Base-by-base conservation (phyloP, 2,329 filamentous ascomycete species). In the Tolypocladium nubicola region DNA sequence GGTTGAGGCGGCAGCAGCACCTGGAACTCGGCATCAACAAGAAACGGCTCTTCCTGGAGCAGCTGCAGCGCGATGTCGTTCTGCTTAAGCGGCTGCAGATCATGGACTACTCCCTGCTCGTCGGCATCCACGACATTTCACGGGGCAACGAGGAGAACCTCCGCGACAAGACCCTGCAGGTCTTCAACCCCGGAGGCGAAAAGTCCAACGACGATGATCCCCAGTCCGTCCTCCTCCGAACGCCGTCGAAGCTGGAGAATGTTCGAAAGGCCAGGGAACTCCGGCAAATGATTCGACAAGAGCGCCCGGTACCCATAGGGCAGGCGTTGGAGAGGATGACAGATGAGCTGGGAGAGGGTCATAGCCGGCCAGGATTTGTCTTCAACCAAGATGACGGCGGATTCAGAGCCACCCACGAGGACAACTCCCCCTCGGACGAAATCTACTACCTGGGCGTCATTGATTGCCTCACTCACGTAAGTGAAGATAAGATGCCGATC, bases 361-460 rank as follows among this genome's bases (percentile, higher is more conserved):
- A 88, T 61, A 85, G 81, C 63, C 86, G 87, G 50, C 75, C 77
- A 23, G 82, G 83, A 55, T 88, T 91, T 63, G 85, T 93, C 62
- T 99, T 97, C 71, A 97, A 96, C 70, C 85, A 87, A 58, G 93
- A 97, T 64, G 93, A 97, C 68, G 94, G 94, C 53, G 94, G 94
- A 3, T 91, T 97, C 73, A 82, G 87, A 64, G 93, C 94, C 14
- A 97, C 94, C 1, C 91, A 97, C 68, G 91, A 97, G 71, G 86
- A 96, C 71, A 88, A 96, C 61, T 76, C 78, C 19, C 84, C 89
- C 1, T 92, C 88, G 2, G 90, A 97, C 56, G 90, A 96, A 73
- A 91, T 99, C 47, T 99, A 99, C 73, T 99, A 99, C 70, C 83
- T 99, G 9, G 95, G 94, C 40, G 95, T 99, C 65, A 99, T 99